Conservation (phyloP, 2,329 filamentous ascomycete species). For the Fusarium sp. region DNA sequence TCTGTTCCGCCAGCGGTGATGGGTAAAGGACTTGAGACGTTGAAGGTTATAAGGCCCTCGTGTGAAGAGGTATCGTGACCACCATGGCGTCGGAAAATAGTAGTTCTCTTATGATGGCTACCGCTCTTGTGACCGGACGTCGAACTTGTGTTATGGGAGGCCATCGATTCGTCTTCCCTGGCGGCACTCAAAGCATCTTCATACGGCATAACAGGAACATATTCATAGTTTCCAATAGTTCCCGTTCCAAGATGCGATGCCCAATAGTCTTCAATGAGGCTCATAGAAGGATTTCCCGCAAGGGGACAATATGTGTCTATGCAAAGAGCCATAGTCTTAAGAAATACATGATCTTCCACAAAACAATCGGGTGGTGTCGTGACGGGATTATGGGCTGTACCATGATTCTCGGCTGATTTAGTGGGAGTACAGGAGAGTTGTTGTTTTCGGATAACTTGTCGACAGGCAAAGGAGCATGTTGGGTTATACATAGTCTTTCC, state of each 20-base stretch:
- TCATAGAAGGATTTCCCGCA: conserved; percentile 33
- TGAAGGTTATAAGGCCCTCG: neutral
- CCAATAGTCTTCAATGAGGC: conserved; percentile 46
- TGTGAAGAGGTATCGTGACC: conserved; percentile 2
- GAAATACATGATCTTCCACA: conserved; percentile 45
- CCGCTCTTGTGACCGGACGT: neutral
- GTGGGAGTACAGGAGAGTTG: conserved; percentile 49
- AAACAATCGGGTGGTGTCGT: conserved; percentile 47
- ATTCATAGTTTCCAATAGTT: conserved; percentile 40
- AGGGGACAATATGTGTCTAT: conserved; percentile 49
- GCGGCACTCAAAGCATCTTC: conserved; percentile 43
- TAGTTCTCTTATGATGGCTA: neutral
- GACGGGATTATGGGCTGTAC: conserved; percentile 39
- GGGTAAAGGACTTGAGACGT: conserved; percentile 33
- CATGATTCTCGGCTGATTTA: conserved; percentile 33
- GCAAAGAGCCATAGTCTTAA: conserved; percentile 51
- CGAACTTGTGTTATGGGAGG: neutral
- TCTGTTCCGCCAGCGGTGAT: conserved; percentile 33
- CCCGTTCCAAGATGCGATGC: conserved; percentile 46
- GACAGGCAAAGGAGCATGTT: conserved; percentile 52
- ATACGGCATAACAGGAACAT: conserved; percentile 46
- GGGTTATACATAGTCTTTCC: conserved; percentile 52
- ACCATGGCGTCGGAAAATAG: conserved; percentile 19
- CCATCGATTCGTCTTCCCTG: conserved; percentile 35
- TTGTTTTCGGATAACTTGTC: conserved; percentile 44